phyloP scores from a whole-genome alignment of 1,139 yeast species.

The Yamadazyma pseudoaaseri region DNA sequence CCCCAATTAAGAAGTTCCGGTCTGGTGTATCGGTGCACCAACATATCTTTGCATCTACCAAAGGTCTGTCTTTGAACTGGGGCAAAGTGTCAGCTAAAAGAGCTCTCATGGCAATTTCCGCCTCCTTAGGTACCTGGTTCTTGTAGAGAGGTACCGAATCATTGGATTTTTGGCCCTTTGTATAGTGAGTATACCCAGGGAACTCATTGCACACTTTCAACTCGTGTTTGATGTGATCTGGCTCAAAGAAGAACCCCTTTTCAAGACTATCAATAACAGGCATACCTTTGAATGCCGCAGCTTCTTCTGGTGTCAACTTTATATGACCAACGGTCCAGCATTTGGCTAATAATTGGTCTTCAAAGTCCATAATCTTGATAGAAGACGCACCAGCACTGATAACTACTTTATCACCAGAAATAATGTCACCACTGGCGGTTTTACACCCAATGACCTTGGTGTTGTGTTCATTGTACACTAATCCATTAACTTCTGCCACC shows the following conservation, averaged over 20 bases:
- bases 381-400: slow-evolving; percentile 36
- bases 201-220: slow-evolving; percentile 14
- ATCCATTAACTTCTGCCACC: slow-evolving; percentile 21
- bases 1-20: slow-evolving; percentile 10
- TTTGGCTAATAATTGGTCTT: slow-evolving; percentile 19
- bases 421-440: slow-evolving; percentile 7
- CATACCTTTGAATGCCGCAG: slow-evolving; percentile 18
- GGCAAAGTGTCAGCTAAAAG: slow-evolving; percentile 8
- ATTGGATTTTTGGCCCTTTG: slow-evolving; percentile 4
- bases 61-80: slow-evolving; percentile 9
- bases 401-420: slow-evolving; percentile 22
- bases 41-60: slow-evolving; percentile 13
- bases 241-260: slow-evolving; percentile 24
- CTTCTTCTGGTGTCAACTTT: slow-evolving; percentile 28
- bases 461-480: slow-evolving; percentile 2
- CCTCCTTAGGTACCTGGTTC: slow-evolving; percentile 3
- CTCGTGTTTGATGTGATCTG: slow-evolving; percentile 14
- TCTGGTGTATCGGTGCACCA: slow-evolving; percentile 17
- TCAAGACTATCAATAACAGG: slow-evolving; percentile 38
- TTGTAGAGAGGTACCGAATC: slow-evolving; percentile 5
- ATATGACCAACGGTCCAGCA: slow-evolving; percentile 43
- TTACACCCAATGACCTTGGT: slow-evolving; percentile 10
- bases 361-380: slow-evolving; percentile 25
- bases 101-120: slow-evolving; percentile 12
- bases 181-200: slow-evolving; percentile 14